A percentile compares a stretch with the other conserved stretches of the same genome.
Conservation (phyloP, 148 eudicot species). For the Drosera capensis region DNA sequence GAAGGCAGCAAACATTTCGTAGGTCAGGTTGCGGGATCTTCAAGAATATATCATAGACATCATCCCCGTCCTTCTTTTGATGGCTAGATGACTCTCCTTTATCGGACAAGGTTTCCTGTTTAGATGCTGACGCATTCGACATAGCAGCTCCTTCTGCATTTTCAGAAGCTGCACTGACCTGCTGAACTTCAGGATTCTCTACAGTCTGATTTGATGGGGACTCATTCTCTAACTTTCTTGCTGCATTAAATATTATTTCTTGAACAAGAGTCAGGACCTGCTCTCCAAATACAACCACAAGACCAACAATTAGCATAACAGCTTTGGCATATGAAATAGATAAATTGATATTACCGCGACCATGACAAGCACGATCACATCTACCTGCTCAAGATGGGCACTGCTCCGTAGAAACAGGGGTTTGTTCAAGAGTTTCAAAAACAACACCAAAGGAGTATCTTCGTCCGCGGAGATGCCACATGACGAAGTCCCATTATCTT, state of each 20-base stretch:
- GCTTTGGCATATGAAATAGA: background rate
- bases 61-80: slow-evolving; percentile 16
- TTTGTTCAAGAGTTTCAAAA: slow-evolving; percentile 59
- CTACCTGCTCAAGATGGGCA: slow-evolving; percentile 91
- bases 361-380: slow-evolving; percentile 2
- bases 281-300: slow-evolving; percentile 7
- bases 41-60: slow-evolving; percentile 32
- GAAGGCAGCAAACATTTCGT: slow-evolving; percentile 76
- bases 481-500: slow-evolving; percentile 25
- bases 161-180: slow-evolving; percentile 23
- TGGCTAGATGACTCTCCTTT: slow-evolving; percentile 24
- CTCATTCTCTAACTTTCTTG: slow-evolving; percentile 45
- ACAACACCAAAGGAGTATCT: slow-evolving; percentile 51
- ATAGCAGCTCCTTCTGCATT: slow-evolving; percentile 21
- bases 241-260: slow-evolving; percentile 63
- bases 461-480: slow-evolving; percentile 17
- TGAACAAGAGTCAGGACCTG: slow-evolving; percentile 89
- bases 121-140: slow-evolving; percentile 25
- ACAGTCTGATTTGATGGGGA: slow-evolving; percentile 28
- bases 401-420: slow-evolving; percentile 67
- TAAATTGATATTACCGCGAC: background rate
- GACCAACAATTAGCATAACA: background rate
- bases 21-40: slow-evolving; percentile 71
- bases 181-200: slow-evolving; percentile 19
- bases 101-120: slow-evolving; percentile 19